Evolutionary conservation across 768 basidiomycete genomes (phyloP), one percentile per base, ranked within the genome.

Genomic region (Mycena vitilis): DNA sequence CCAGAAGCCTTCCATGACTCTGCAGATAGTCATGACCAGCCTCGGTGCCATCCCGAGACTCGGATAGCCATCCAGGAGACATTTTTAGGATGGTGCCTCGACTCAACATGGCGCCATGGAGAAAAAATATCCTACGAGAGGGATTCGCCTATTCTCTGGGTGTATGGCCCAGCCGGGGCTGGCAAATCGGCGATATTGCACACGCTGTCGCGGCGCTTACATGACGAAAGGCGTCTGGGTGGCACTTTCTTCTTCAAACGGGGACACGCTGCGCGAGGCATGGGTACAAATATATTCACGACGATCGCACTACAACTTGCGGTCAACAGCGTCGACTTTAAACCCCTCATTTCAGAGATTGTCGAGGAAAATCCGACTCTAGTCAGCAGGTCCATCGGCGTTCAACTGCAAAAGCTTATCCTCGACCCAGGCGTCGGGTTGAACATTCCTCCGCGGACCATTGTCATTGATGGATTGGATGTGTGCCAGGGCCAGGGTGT

Each of bases 321-420:
- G 23, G 57, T 58, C 23, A 58, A 45, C 57, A 58, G 57, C n/a
- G 20, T 25, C 16, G 23, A 45, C 16, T 44, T 58, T 25, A 45
- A 47, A 58, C 6, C 18, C 13, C 57, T 42, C 18, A 58, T 58
- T 22, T 58, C 57, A 18, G 10, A 11, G 18, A 18, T 23, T 4
- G 57, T 45, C 42, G 57, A 58, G 44, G 13, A 58, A 20, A 58
- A 58, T 58, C 57, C 57, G 9, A 58, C 57, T 45, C 57, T 58
- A 5, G 42, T 58, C 25, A 23, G 23, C 22, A 58, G 57, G 22
- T 58, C 57, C 11, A 30, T 58, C 6, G 23, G 42, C 5, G 42
- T 47, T 20, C 57, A 58, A 34, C 57, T 58, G 6, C 42, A 34
- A 42, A 42, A 58, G 25, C 57, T 58, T 11, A 45, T 58, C 34